phyloP scores from a whole-genome alignment of 768 basidiomycete species.

The Fomitopsis pulvina region DNA sequence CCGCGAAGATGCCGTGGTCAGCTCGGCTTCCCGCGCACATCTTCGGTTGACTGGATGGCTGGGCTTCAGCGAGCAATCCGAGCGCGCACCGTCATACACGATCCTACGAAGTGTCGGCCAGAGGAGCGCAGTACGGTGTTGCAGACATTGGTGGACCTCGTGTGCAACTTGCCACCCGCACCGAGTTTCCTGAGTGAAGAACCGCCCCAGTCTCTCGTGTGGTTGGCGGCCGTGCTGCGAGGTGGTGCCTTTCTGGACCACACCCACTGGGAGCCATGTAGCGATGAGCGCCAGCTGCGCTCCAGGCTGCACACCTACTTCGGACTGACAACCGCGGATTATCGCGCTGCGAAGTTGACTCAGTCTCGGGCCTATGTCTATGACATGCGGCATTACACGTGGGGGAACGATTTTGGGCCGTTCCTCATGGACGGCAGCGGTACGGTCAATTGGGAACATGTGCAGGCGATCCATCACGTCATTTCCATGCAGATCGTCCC shows the following conservation, averaged over 20 bases:
- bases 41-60: conserved; percentile 37
- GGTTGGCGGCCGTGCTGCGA: conserved; percentile 40
- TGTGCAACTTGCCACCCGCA: conserved; percentile 35
- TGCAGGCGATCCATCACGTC: conserved; percentile 49
- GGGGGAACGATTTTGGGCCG: conserved; percentile 50
- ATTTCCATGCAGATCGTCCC: conserved; percentile 49
- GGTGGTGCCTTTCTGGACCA: conserved; percentile 40
- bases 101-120: conserved; percentile 27
- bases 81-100: conserved; percentile 40
- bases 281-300: conserved; percentile 39
- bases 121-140: conserved; percentile 40
- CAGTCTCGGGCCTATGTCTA: conserved; percentile 54
- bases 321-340: conserved; percentile 46
- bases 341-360: conserved; percentile 24
- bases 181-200: conserved; percentile 17
- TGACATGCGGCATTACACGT: conserved; percentile 48
- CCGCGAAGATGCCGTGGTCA: conserved; percentile 42
- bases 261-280: conserved; percentile 10
- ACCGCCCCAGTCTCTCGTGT: conserved; percentile 45
- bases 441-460: conserved; percentile 52
- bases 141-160: conserved; percentile 44
- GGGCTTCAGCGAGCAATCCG: conserved; percentile 51
- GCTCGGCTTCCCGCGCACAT: conserved; percentile 18
- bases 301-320: conserved; percentile 49
- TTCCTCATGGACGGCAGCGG: conserved; percentile 38